Conservation (phyloP, 1,284 basidiomycete genomes). For the Cryptococcus hybrid region DNA sequence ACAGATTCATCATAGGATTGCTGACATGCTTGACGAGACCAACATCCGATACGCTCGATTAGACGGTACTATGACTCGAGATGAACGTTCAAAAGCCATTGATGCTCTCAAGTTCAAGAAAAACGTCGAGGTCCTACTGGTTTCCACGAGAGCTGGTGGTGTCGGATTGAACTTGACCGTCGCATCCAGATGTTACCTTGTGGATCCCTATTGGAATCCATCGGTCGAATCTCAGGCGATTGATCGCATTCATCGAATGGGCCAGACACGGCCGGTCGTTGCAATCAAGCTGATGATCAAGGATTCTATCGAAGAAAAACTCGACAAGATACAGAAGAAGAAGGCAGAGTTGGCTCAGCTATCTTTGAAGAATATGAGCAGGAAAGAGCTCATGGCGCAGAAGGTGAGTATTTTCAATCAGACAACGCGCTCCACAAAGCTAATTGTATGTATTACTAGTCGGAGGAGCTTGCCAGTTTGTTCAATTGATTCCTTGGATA, state of each 20-base stretch:
- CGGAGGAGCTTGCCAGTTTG: constrained; percentile 40
- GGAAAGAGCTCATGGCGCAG: constrained; percentile 75
- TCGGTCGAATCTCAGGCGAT: constrained; percentile 96
- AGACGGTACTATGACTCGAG: constrained; percentile 96
- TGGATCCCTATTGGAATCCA: constrained; percentile 98
- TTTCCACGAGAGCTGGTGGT: constrained; percentile 94
- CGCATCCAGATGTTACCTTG: constrained; percentile 87
- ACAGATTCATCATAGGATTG: constrained; percentile 58
- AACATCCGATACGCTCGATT: constrained; percentile 83
- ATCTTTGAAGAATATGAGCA: constrained; percentile 75
- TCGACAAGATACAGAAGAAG: constrained; percentile 87
- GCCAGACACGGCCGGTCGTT: constrained; percentile 85
- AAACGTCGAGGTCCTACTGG: constrained; percentile 83
- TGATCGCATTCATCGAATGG: constrained; percentile 90
- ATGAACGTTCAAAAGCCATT: constrained; percentile 86
- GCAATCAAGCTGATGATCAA: constrained; percentile 92
- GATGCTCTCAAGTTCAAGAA: constrained; percentile 82
- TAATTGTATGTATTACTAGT: constrained; percentile 52
- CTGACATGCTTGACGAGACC: constrained; percentile 78
- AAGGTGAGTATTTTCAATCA: constrained; percentile 55
- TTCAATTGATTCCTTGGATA: constrained; percentile 23
- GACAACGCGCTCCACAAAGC: background rate
- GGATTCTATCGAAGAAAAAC: constrained; percentile 84
- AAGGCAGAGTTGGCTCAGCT: constrained; percentile 91
- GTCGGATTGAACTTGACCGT: constrained; percentile 92